Conservation (phyloP, 2,329 filamentous ascomycete genomes). For the Fusarium incarnatum region DNA sequence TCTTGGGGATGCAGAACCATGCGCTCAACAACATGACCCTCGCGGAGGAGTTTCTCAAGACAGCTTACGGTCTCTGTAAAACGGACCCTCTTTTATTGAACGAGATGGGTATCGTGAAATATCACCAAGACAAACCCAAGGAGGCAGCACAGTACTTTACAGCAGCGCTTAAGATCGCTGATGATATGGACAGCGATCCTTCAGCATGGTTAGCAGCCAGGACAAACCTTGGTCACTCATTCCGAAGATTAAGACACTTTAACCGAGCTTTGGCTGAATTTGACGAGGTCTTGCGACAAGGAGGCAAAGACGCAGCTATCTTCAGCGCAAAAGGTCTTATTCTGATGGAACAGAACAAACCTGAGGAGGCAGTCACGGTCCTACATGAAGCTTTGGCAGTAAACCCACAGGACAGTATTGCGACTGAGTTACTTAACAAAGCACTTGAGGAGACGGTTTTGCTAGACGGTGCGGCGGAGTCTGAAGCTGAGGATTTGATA, state of each 20-base stretch:
- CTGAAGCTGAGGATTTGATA: constrained; percentile 59
- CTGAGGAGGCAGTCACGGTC: constrained; percentile 81
- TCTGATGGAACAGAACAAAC: constrained; percentile 78
- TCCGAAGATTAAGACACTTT: constrained; percentile 76
- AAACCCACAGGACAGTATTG: constrained; percentile 82
- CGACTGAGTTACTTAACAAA: constrained; percentile 80
- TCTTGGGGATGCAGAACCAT: constrained; percentile 98
- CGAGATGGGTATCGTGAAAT: constrained; percentile 95
- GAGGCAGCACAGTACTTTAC: constrained; percentile 83
- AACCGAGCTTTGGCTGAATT: constrained; percentile 83
- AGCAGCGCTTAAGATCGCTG: constrained; percentile 80
- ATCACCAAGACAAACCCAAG: constrained; percentile 84
- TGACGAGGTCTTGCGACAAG: constrained; percentile 85
- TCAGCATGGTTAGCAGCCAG: constrained; percentile 85
- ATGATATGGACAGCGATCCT: constrained; percentile 84
- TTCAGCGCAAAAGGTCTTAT: constrained; percentile 88
- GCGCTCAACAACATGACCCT: constrained; percentile 94
- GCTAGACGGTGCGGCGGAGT: constrained; percentile 58
- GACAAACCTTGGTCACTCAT: constrained; percentile 90
- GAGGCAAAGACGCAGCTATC: constrained; percentile 81
- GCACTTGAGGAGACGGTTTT: constrained; percentile 73
- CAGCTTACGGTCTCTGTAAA: constrained; percentile 84
- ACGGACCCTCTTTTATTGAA: constrained; percentile 92
- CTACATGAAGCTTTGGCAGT: constrained; percentile 88
- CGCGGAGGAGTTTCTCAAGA: constrained; percentile 93